These are phyloP conservation scores for Trypanosoma cruzi DNA, from an alignment of 208 protist genomes.

Conservation along the genomic window DNA sequence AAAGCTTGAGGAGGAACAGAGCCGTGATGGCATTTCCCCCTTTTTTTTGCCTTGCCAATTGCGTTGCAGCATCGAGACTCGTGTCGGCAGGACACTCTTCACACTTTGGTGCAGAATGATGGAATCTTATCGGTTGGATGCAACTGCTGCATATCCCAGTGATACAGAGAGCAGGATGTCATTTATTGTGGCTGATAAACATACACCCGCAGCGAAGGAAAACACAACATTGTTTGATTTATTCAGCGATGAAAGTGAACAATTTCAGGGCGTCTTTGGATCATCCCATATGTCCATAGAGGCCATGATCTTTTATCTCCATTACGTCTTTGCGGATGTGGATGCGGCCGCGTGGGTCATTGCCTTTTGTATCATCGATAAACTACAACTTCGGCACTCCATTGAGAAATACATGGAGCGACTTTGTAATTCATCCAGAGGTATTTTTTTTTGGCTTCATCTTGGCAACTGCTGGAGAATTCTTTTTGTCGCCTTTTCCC, in stretches of 20 bases:
- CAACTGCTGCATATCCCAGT: not conserved
- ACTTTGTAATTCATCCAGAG: not conserved
- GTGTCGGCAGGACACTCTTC: conserved; percentile 15
- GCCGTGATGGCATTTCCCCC: not conserved
- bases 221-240: not conserved
- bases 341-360: conserved; percentile 69
- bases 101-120: conserved; percentile 33
- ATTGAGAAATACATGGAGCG: conserved; percentile 30
- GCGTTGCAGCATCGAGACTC: not conserved
- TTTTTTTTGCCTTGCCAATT: not conserved
- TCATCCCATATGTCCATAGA: conserved; percentile 21
- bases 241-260: conserved; percentile 11
- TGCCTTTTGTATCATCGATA: conserved; percentile 75
- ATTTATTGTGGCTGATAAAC: conserved; percentile 14
- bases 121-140: conserved; percentile 14
- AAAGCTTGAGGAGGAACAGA: not conserved
- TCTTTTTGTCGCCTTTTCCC: conserved; percentile 63
- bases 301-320: conserved; percentile 67
- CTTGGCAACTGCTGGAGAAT: conserved; percentile 31
- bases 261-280: conserved; percentile 36
- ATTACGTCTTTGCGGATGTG: conserved; percentile 45
- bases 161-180: not conserved
- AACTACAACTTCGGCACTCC: conserved; percentile 54
- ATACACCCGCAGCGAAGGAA: not conserved
- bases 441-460: conserved; percentile 10